A percentile compares a stretch with the other conserved stretches of the same genome.
Conservation (phyloP, 768 basidiomycete species). For the Tylopilus sp. region DNA sequence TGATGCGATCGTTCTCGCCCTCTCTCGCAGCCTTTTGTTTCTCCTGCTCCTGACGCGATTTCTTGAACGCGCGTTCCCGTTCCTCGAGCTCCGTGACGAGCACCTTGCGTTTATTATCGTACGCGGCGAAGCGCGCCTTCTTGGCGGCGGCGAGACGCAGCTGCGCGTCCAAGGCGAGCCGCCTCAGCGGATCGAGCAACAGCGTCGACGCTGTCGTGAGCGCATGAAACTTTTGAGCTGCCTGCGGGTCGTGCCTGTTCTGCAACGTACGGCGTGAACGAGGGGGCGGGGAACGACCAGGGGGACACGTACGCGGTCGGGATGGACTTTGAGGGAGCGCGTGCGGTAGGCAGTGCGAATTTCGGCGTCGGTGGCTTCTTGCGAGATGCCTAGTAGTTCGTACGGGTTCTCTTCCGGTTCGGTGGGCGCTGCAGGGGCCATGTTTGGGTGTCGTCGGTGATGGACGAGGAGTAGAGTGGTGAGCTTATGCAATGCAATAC, state of each 20-base stretch:
- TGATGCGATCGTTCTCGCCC: slow-evolving; percentile 67
- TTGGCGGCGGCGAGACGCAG: slow-evolving; percentile 67
- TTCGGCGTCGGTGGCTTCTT: slow-evolving; percentile 72
- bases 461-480: no score
- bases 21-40: slow-evolving; percentile 51
- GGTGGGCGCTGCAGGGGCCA: slow-evolving; percentile 26
- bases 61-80: slow-evolving; percentile 74
- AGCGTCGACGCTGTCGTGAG: slow-evolving; percentile 79
- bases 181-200: slow-evolving; percentile 74
- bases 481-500: slow-evolving; percentile 10
- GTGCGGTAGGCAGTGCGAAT: slow-evolving; percentile 78
- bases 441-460: background rate
- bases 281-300: slow-evolving; percentile 12
- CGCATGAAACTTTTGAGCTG: slow-evolving; percentile 83
- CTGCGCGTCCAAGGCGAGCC: slow-evolving; percentile 77
- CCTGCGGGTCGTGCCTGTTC: slow-evolving; percentile 80
- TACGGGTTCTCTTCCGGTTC: slow-evolving; percentile 73
- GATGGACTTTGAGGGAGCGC: slow-evolving; percentile 81
- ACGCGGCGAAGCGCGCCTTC: slow-evolving; percentile 64
- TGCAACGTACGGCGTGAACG: slow-evolving; percentile 27
- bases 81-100: slow-evolving; percentile 78
- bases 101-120: slow-evolving; percentile 69
- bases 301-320: slow-evolving; percentile 62
- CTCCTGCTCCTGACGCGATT: slow-evolving; percentile 58
- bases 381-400: slow-evolving; percentile 58